Conservation (phyloP, 1,139 yeast genomes). For the Pichia sp. region DNA sequence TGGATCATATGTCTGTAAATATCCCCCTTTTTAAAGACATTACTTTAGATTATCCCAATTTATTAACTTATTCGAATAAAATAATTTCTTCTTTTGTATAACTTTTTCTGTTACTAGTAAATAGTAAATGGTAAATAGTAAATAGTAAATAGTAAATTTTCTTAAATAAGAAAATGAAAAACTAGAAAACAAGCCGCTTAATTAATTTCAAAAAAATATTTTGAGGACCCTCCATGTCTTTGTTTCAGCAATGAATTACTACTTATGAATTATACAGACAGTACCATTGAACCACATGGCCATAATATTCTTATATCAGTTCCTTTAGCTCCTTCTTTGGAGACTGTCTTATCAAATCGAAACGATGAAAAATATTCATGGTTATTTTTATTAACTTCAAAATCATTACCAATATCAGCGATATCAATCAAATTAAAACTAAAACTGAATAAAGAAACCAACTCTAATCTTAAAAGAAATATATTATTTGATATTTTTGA, state of each 20-base stretch:
- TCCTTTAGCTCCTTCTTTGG: background rate
- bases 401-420: slow-evolving; percentile 4
- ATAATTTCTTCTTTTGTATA: slow-evolving; percentile 4
- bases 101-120: too few species aligned
- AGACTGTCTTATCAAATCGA: background rate
- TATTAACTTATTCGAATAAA: slow-evolving; percentile 2
- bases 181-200: background rate
- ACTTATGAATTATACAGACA: background rate
- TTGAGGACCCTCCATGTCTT: background rate
- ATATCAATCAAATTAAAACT: slow-evolving; percentile 3
- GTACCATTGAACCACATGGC: background rate
- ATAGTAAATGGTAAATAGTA: too few species aligned
- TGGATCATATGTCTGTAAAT: slow-evolving; percentile 2
- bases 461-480: background rate
- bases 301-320: background rate
- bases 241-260: too few species aligned
- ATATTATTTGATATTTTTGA: background rate
- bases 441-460: background rate
- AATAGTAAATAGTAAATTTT: background rate
- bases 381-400: slow-evolving; percentile 1
- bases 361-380: background rate
- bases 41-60: background rate
- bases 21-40: slow-evolving; percentile 1
- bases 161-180: background rate
- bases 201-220: background rate